Percentiles rank a stretch among this genome's conserved stretches.
Conservation (phyloP, 2,329 filamentous ascomycete genomes). For the Hirsutella minnesotensis region DNA sequence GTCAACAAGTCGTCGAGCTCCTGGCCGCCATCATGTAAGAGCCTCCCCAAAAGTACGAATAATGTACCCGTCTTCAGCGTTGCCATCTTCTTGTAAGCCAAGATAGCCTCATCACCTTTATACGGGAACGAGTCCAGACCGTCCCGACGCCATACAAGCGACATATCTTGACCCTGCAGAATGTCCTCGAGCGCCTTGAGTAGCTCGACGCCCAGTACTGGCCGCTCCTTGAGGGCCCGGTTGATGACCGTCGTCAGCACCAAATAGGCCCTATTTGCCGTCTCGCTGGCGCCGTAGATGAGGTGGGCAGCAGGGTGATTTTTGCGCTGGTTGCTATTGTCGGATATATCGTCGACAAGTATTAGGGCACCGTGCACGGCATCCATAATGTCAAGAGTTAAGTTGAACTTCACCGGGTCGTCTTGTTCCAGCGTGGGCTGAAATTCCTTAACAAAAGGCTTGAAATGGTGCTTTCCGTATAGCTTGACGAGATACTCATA, state of each 20-base stretch:
- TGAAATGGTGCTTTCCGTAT: conserved; percentile 7
- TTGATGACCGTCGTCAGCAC: conserved; percentile 8
- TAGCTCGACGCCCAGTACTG: conserved; percentile 5
- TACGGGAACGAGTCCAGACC: conserved; percentile 4
- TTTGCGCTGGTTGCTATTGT: conserved; percentile 7
- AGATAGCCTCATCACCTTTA: conserved; percentile 1
- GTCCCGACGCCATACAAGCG: conserved; percentile 7
- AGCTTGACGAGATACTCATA: conserved; percentile 7
- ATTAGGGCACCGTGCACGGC: conserved; percentile 8
- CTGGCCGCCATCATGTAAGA: conserved; percentile 5
- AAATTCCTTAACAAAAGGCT: conserved; percentile 4
- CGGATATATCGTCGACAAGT: conserved; percentile 8
- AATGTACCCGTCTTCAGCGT: conserved; percentile 7
- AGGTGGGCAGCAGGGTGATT: conserved; percentile 7
- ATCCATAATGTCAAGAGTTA: conserved; percentile 9
- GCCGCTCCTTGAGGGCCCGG: conserved; percentile 4
- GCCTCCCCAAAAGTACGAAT: conserved; percentile 7
- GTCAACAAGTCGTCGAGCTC: conserved; percentile 5
- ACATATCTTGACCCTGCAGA: conserved; percentile 8
- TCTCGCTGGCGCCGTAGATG: conserved; percentile 7
- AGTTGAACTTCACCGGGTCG: conserved; percentile 3
- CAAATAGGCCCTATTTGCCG: conserved; percentile 7
- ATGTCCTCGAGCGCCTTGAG: conserved; percentile 6
- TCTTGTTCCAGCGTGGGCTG: conserved; percentile 2
- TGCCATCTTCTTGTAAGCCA: conserved; percentile 7